Conservation (phyloP, 768 basidiomycete genomes). For the Gymnopilus junonius region DNA sequence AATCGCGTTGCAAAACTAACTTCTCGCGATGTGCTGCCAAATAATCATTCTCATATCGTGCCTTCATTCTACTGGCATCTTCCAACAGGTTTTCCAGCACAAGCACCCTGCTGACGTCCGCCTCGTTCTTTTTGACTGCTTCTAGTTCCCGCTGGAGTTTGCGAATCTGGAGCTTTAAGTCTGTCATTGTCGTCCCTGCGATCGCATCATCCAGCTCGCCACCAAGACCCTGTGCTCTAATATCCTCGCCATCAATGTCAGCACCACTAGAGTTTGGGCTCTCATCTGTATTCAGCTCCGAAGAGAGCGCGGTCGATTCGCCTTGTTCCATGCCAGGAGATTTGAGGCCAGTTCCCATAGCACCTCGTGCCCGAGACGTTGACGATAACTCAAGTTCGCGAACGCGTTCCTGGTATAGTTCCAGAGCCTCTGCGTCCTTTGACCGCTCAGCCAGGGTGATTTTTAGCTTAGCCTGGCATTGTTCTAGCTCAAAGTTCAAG, state of each 20-base stretch:
- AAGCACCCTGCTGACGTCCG: conserved; percentile 73
- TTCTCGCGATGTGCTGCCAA: conserved; percentile 83
- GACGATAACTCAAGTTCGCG: conserved; percentile 82
- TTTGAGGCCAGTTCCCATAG: conserved; percentile 19
- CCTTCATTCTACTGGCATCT: conserved; percentile 90
- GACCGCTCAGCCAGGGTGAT: conserved; percentile 70
- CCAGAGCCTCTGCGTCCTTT: conserved; percentile 83
- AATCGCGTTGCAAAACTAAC: conserved; percentile 74
- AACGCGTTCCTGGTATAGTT: conserved; percentile 89
- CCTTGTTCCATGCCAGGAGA: conserved; percentile 21
- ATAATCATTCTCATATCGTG: conserved; percentile 88
- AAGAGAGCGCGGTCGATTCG: conserved; percentile 24
- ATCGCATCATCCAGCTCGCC: conserved; percentile 90
- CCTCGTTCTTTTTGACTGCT: conserved; percentile 72
- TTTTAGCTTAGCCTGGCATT: conserved; percentile 69
- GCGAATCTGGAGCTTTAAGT: conserved; percentile 86
- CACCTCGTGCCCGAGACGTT: conserved; percentile 44
- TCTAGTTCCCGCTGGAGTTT: conserved; percentile 83
- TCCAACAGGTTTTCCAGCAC: conserved; percentile 93
- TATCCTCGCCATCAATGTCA: conserved; percentile 52
- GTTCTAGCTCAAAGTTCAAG: conserved; percentile 77
- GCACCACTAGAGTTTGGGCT: conserved; percentile 45
- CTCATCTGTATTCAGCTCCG: conserved; percentile 31
- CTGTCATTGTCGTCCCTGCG: conserved; percentile 86
- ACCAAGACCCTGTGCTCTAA: conserved; percentile 65